Evolutionary conservation across 495 filamentous ascomycete species (phyloP), one percentile per base, ranked within the genome.

Genomic region (Lophiostoma macrostomum): DNA sequence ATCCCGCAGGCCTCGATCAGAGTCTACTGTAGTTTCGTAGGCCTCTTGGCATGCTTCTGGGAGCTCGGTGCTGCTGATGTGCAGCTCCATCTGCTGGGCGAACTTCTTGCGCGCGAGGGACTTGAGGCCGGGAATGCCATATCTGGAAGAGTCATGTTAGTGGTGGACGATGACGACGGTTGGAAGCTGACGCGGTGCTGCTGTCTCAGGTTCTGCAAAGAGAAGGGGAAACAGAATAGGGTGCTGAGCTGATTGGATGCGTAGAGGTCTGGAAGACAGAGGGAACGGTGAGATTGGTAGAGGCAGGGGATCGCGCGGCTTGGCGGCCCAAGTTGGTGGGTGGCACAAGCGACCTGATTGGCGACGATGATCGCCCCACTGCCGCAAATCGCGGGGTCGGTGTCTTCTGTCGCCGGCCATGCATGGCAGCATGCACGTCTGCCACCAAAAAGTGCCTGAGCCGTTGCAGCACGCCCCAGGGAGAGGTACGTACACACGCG

Each of bases 41-140:
- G 71, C 71, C 25, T 71, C 69, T 48, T 64, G 56, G 46, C 73
- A 67, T 1, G 68, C 69, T 10, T 70, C 64, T 3, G 72, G 58
- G 45, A 78, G 63, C 16, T 71, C 68, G 5, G 58, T 43, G 22
- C 60, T 64, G 28, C 64, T 48, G 58, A 59, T 68, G 41, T 66
- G 49, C 18, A 55, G 42, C 7, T 53, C 53, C 34, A 72, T 50
- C 28, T 61, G 60, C 20, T 38, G 39, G 19, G 64, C 58, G 58
- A 78, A 73, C 59, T 72, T 75, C 14, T 50, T 44, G 12, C 58
- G 53, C 8, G 74, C 67, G 11, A 76, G 62, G 4, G 63, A 32
- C 48, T 73, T 73, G 10, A 76, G 61, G 5, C 63, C 65, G 5
- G 58, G 27, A 42, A 78, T 71, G 49, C 65, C 66, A 58, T 76